phyloP scores from a whole-genome alignment of 306 rosid species.

The Lablab purpureus region DNA sequence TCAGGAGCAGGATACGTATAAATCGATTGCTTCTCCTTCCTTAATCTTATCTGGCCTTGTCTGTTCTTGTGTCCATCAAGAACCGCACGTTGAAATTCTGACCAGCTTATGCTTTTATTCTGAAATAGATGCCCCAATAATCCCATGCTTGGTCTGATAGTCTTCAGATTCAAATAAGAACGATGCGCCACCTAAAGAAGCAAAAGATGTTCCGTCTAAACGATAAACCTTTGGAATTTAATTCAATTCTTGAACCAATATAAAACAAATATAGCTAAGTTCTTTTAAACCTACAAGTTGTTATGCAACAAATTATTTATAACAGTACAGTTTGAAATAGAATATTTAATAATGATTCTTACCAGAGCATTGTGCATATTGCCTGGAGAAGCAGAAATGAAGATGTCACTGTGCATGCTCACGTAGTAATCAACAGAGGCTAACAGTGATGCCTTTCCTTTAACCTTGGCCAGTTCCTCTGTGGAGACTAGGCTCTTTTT shows the following conservation, averaged over 20 bases:
- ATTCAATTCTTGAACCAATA: conserved; percentile 24
- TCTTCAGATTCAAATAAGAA: conserved; percentile 82
- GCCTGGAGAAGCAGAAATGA: conserved; percentile 98
- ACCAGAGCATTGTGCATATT: conserved; percentile 99
- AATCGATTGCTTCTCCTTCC: conserved; percentile 89
- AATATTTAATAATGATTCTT: conserved; percentile 42
- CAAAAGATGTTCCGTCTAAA: conserved; percentile 36
- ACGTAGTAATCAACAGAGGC: conserved; percentile 94
- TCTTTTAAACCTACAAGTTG: conserved; percentile 20
- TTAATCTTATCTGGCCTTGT: conserved; percentile 85
- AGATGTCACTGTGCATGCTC: conserved; percentile 94
- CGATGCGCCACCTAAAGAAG: conserved; percentile 82
- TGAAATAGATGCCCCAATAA: conserved; percentile 83
- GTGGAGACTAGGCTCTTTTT: conserved; percentile 85
- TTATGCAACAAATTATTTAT: background rate
- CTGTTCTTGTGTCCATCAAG: conserved; percentile 81
- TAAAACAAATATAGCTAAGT: conserved; percentile 33
- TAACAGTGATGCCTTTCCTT: conserved; percentile 88
- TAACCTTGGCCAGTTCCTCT: conserved; percentile 71
- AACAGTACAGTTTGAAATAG: conserved; percentile 28
- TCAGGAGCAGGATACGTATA: conserved; percentile 97
- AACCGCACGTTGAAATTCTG: conserved; percentile 71
- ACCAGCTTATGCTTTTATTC: conserved; percentile 81
- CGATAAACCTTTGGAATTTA: conserved; percentile 29
- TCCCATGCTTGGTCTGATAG: conserved; percentile 92